Percentiles rank a stretch among this genome's conserved stretches.
Evolutionary conservation across 2,329 filamentous ascomycete genomes (phyloP).

Genomic region (Chaetomium sp.): DNA sequence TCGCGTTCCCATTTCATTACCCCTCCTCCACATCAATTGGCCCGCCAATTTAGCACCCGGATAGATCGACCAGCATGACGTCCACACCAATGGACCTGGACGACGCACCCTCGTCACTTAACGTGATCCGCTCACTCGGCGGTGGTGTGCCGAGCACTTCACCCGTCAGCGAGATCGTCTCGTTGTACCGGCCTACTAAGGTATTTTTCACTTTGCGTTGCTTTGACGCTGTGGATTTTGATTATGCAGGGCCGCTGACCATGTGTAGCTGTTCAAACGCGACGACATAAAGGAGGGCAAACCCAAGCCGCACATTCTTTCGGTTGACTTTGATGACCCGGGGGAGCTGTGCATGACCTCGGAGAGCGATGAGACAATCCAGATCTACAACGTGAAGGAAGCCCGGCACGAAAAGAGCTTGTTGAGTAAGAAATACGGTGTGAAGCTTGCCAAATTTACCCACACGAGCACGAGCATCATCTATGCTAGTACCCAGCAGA

Average conservation of each 20-base stretch:
- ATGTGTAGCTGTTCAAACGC: conserved; percentile 50
- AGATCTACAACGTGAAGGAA: conserved; percentile 90
- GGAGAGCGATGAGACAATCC: conserved; percentile 89
- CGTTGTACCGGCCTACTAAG: conserved; percentile 72
- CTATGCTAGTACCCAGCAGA: conserved; percentile 92
- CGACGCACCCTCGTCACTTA: conserved; percentile 38
- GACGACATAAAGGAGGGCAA: conserved; percentile 48
- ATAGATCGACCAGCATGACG: conserved; percentile 34
- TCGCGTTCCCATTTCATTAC: neutral
- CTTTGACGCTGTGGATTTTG: neutral
- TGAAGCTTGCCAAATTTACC: conserved; percentile 88
- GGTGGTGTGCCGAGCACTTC: conserved; percentile 43
- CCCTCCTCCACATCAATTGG: neutral
- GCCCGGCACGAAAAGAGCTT: conserved; percentile 84
- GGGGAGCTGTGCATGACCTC: conserved; percentile 89
- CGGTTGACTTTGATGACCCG: conserved; percentile 92
- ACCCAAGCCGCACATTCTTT: conserved; percentile 63
- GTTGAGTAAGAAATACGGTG: conserved; percentile 94
- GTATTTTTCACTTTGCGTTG: conserved; percentile 37
- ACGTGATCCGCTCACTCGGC: conserved; percentile 44
- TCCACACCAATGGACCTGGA: conserved; percentile 55
- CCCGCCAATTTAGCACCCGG: neutral
- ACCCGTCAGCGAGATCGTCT: conserved; percentile 71
- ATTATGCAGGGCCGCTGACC: neutral
- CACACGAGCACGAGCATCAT: conserved; percentile 87